A percentile compares a stretch with the other conserved stretches of the same genome.
phyloP scores from a whole-genome alignment of 2,329 filamentous ascomycete species.

The Talaromyces sp. region DNA sequence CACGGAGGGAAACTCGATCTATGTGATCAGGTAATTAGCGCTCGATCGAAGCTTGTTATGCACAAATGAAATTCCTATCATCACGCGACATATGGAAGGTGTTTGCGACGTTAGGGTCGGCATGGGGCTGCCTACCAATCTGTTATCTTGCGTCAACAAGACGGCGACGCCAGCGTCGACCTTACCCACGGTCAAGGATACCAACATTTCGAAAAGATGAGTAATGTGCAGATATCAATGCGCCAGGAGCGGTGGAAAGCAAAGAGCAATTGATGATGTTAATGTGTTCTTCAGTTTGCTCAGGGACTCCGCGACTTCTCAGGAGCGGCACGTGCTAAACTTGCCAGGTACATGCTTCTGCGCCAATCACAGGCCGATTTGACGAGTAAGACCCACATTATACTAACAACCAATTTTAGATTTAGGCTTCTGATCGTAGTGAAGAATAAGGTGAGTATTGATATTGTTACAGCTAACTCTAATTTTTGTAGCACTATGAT shows the following conservation, averaged over 20 bases:
- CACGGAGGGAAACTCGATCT: constrained; percentile 99
- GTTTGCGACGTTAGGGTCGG: constrained; percentile 12
- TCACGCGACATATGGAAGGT: constrained; percentile 8
- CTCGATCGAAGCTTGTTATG: background rate
- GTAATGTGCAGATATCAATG: background rate
- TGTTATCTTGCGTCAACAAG: constrained; percentile 92
- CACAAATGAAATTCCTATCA: background rate
- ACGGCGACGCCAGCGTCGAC: constrained; percentile 98
- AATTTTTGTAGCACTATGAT: background rate
- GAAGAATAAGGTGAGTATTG: background rate
- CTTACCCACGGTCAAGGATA: constrained; percentile 97
- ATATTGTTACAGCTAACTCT: background rate
- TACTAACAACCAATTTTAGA: background rate
- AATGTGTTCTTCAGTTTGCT: background rate
- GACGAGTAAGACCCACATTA: background rate
- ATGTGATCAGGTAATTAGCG: constrained; percentile 17
- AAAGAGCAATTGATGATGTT: background rate
- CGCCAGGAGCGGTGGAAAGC: background rate
- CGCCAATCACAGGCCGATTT: background rate
- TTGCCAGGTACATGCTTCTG: constrained; percentile 1
- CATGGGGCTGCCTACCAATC: constrained; percentile 65
- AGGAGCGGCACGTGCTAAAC: constrained; percentile 10
- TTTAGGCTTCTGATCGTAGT: background rate
- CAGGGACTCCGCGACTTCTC: constrained; percentile 2
- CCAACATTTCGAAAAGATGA: constrained; percentile 64